Conservation (phyloP, 306 rosid genomes). For the Carpinus fangiana region DNA sequence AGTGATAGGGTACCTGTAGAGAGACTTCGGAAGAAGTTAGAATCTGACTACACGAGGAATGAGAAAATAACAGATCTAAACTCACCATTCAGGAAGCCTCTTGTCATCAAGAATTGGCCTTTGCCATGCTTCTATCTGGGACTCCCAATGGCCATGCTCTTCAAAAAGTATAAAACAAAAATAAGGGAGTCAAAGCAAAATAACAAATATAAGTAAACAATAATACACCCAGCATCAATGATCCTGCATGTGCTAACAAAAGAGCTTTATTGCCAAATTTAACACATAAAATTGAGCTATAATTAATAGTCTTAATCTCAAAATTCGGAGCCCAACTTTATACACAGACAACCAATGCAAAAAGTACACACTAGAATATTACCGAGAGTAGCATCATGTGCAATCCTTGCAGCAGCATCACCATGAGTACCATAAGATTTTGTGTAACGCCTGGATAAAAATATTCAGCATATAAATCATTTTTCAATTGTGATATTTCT, state of each 20-base stretch:
- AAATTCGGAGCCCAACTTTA: background rate
- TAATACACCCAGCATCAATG: constrained; percentile 14
- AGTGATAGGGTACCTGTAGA: constrained; percentile 82
- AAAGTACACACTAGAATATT: constrained; percentile 22
- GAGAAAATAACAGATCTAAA: constrained; percentile 28
- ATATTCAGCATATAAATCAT: constrained; percentile 28
- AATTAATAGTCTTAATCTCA: constrained; percentile 19
- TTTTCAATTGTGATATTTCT: constrained; percentile 20
- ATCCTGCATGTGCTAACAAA: constrained; percentile 21
- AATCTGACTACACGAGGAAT: constrained; percentile 12
- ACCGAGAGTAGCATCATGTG: constrained; percentile 87
- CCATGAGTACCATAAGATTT: constrained; percentile 78
- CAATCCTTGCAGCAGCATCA: constrained; percentile 82
- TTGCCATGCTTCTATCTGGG: constrained; percentile 94
- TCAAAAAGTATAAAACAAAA: constrained; percentile 14
- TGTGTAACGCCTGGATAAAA: constrained; percentile 76
- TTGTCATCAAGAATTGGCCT: constrained; percentile 87
- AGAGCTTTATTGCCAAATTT: constrained; percentile 15
- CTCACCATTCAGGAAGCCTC: constrained; percentile 93
- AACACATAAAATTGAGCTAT: constrained; percentile 10
- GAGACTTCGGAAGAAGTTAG: constrained; percentile 31
- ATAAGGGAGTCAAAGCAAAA: background rate
- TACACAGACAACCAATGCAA: background rate
- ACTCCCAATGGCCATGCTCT: constrained; percentile 79
- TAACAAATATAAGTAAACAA: constrained; percentile 8